These are phyloP conservation scores for Boletellus ananas DNA, from an alignment of 768 basidiomycete genomes.

Conservation along the genomic window DNA sequence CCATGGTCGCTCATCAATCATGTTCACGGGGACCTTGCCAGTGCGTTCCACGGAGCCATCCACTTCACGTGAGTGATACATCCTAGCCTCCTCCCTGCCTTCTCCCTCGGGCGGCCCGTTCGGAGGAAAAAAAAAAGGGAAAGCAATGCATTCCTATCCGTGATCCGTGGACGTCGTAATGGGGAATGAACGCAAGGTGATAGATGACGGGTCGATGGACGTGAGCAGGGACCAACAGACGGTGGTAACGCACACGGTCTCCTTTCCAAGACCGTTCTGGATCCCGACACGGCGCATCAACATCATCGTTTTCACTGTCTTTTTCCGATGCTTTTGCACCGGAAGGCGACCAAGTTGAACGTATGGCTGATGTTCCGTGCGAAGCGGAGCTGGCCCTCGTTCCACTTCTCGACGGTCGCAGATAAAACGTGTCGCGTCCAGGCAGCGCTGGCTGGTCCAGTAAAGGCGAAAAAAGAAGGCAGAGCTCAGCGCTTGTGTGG, in stretches of 20 bases:
- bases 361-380: slow-evolving; percentile 5
- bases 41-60: background rate
- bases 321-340: background rate
- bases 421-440: no score
- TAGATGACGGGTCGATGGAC: background rate
- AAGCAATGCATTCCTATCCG: slow-evolving; percentile 1
- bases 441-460: no score
- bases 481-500: no score
- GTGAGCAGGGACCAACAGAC: background rate
- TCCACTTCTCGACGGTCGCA: background rate
- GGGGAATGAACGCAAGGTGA: background rate
- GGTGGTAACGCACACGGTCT: background rate
- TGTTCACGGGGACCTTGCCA: background rate
- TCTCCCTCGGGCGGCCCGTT: background rate
- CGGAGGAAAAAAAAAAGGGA: no score
- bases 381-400: background rate
- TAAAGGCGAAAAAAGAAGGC: no score
- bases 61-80: background rate
- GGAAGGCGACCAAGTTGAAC: background rate
- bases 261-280: slow-evolving; percentile 1
- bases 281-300: background rate
- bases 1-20: background rate
- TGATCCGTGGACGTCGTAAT: slow-evolving; percentile 15
- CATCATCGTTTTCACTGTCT: background rate
- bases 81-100: background rate